A percentile compares a stretch with the other conserved stretches of the same genome.
Conservation (phyloP, 2,329 filamentous ascomycete genomes). For the Neophaeococcomyces mojaviensis region DNA sequence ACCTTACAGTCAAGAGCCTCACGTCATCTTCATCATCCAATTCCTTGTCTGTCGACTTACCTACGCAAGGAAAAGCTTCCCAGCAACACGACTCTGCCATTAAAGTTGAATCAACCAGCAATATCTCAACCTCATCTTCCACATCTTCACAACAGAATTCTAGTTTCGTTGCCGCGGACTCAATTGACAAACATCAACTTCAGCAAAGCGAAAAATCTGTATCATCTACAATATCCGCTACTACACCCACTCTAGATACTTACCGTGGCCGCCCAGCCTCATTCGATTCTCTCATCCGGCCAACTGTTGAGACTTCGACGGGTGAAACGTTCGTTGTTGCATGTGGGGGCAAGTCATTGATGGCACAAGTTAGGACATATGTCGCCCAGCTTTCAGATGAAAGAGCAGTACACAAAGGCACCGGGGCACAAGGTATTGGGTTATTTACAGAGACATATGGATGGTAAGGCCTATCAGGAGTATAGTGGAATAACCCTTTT, state of each 20-base stretch:
- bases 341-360: slow-evolving; percentile 51
- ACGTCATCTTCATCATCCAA: no score
- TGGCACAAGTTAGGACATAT: slow-evolving; percentile 47
- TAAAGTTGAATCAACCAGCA: no score
- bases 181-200: neutral
- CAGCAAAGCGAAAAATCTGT: neutral
- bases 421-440: slow-evolving; percentile 57
- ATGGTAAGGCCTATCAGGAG: slow-evolving; percentile 30
- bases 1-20: neutral
- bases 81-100: no score
- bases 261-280: neutral
- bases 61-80: neutral
- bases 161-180: no score
- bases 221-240: slow-evolving; percentile 15
- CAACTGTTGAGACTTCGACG: slow-evolving; percentile 49
- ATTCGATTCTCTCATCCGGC: slow-evolving; percentile 38
- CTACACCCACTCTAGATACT: slow-evolving; percentile 9
- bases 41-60: neutral
- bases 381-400: slow-evolving; percentile 56
- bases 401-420: slow-evolving; percentile 60
- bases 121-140: no score
- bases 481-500: no score
- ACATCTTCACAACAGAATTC: no score
- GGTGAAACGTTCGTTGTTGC: slow-evolving; percentile 58
- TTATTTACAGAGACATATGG: slow-evolving; percentile 53